Evolutionary conservation across 1,284 basidiomycete species (phyloP).

Genomic region (Cryptococcus wingfieldii): DNA sequence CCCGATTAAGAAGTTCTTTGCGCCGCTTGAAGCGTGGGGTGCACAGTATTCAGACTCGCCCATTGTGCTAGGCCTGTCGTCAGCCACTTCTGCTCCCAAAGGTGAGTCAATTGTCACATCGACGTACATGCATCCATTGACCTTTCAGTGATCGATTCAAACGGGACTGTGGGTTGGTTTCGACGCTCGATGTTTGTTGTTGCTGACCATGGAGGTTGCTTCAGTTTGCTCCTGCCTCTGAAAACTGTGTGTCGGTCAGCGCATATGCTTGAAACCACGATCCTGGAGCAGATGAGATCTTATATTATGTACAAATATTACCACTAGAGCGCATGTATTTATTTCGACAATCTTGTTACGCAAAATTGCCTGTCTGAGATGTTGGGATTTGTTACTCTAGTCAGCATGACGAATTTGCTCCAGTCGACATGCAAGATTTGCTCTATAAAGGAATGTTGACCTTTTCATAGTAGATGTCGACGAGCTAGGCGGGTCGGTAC

Average conservation of each 20-base stretch:
- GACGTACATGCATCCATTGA: not conserved
- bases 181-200: not conserved
- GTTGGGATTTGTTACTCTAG: too few relatives aligned
- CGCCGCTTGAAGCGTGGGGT: constrained; percentile 40
- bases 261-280: constrained; percentile 24
- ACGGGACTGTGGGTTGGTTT: constrained; percentile 18
- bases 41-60: constrained; percentile 39
- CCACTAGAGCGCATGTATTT: too few relatives aligned
- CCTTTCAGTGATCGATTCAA: constrained; percentile 22
- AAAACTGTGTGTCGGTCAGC: constrained; percentile 27
- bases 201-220: not conserved
- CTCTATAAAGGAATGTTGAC: too few relatives aligned
- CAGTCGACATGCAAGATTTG: too few relatives aligned
- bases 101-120: constrained; percentile 11
- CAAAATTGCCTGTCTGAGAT: too few relatives aligned
- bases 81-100: constrained; percentile 19
- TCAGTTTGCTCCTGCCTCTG: constrained; percentile 23
- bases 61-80: constrained; percentile 26
- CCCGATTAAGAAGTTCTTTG: constrained; percentile 34
- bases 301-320: too few relatives aligned
- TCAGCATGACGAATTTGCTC: too few relatives aligned
- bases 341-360: too few relatives aligned
- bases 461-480: too few relatives aligned
- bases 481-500: too few relatives aligned
- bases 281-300: constrained; percentile 29